phyloP scores from a whole-genome alignment of 2,329 filamentous ascomycete genomes.

The Cladosporium phlei region DNA sequence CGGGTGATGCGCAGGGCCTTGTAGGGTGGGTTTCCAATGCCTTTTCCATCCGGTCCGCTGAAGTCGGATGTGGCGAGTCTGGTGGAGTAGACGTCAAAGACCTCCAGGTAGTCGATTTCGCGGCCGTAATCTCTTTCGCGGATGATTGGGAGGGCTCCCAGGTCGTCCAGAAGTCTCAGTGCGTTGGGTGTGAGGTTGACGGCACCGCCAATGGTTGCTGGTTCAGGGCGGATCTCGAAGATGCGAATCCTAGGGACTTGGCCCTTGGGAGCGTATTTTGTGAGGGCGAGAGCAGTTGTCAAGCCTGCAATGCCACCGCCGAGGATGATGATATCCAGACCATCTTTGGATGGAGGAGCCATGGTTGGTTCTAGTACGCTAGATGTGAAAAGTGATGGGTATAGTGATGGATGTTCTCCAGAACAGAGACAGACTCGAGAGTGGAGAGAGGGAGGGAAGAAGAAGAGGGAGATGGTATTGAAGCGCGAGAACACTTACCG shows the following conservation, averaged over 20 bases:
- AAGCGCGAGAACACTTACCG: background rate
- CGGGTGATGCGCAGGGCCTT: slow-evolving; percentile 42
- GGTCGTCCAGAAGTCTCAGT: slow-evolving; percentile 36
- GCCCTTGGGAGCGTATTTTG: slow-evolving; percentile 37
- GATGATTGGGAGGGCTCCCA: slow-evolving; percentile 35
- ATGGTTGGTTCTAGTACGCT: background rate
- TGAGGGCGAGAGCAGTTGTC: slow-evolving; percentile 46
- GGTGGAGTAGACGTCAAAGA: slow-evolving; percentile 42
- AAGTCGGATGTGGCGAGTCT: slow-evolving; percentile 42
- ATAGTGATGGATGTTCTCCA: background rate
- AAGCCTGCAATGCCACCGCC: slow-evolving; percentile 51
- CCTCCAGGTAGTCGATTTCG: slow-evolving; percentile 40
- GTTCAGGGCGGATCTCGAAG: slow-evolving; percentile 45
- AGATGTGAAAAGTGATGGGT: background rate
- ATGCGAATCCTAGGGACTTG: slow-evolving; percentile 40
- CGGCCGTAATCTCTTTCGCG: slow-evolving; percentile 37
- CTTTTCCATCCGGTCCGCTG: slow-evolving; percentile 38
- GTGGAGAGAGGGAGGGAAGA: background rate
- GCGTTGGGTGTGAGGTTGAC: slow-evolving; percentile 47
- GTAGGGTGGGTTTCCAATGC: slow-evolving; percentile 41
- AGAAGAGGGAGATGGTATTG: background rate
- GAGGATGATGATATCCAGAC: slow-evolving; percentile 44
- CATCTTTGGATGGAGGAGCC: slow-evolving; percentile 24
- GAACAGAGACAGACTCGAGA: background rate
- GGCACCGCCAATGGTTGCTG: slow-evolving; percentile 44